Evolutionary conservation across 176 grass and related monocot species (phyloP), one percentile per base, ranked within the genome.

Genomic region (Aegilops bicornis): DNA sequence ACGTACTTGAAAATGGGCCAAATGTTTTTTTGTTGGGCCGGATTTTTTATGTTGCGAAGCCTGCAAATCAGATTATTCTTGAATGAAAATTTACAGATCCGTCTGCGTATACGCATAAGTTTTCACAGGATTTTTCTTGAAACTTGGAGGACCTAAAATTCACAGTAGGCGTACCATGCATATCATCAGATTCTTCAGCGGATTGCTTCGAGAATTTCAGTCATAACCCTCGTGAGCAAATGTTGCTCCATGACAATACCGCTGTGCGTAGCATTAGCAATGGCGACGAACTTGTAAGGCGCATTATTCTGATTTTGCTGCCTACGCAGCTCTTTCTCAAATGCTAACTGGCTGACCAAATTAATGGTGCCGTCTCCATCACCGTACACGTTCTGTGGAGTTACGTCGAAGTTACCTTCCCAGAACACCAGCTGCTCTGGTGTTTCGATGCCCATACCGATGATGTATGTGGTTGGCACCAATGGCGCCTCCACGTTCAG

Each of bases 281-380:
- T 7, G 59, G 17, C 29, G 59, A 65, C 15, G 1, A 58, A 64
- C 78, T 80, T 80, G 36, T 64, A 80, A 5, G 17, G 35, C 11
- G 3, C 6, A 5, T 42, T 11, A 9, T 37, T 43, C 78, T 43
- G 78, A 9, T 7, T 4, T 39, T 7, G 78, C 3, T 80, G 23
- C 78, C 6, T n/a, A 11, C 23, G 8, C 60, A 65, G 62, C 60
- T 80, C n/a, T 15, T 48, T 10, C 0, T 81, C 63, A 15, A 82
- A 70, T 8, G 64, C 64, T 35, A 84, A 3, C 35, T 67, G 35
- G 72, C 40, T 85, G 20, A 37, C 16, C 27, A 67, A 7, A 19
- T 85, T 77, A 40, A 77, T 77, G 33, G 1, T 1, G 0, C 54
- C 69, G 3, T 85, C 83, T 2, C 83, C 83, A 7, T 85, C 83